phyloP scores from a whole-genome alignment of 805 yeast genomes.

The Suhomyces tanzawaensis region DNA sequence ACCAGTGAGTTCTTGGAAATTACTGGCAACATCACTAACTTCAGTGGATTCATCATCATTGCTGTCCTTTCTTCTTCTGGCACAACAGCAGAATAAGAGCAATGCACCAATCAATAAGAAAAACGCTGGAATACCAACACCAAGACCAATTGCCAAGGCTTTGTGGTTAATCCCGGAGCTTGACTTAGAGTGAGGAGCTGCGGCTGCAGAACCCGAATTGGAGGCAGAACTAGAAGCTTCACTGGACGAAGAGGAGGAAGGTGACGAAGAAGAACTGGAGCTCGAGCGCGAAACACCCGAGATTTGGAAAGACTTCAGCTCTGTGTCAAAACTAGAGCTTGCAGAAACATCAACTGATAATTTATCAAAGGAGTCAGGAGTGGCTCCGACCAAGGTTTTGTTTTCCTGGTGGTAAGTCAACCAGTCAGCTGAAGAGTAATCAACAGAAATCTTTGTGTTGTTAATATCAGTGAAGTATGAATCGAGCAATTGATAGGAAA shows the following conservation, averaged over 20 bases:
- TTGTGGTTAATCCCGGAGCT: conserved; percentile 33
- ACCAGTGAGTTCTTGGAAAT: conserved; percentile 29
- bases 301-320: conserved; percentile 47
- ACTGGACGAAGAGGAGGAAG: conserved; percentile 21
- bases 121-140: conserved; percentile 75
- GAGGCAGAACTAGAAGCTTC: conserved; percentile 27
- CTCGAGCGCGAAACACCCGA: conserved; percentile 40
- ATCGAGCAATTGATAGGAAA: conserved; percentile 52
- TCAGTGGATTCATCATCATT: conserved; percentile 17
- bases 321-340: conserved; percentile 25
- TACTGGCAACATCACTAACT: conserved; percentile 5
- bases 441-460: conserved; percentile 48
- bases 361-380: conserved; percentile 34
- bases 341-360: conserved; percentile 30
- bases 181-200: conserved; percentile 5
- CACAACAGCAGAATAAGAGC: conserved; percentile 55
- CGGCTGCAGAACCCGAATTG: conserved; percentile 16
- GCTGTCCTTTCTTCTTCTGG: conserved; percentile 31
- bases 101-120: conserved; percentile 49
- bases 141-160: conserved; percentile 82
- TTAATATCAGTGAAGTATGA: conserved; percentile 56
- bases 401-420: conserved; percentile 57
- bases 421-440: conserved; percentile 52
- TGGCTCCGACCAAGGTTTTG: conserved; percentile 66
- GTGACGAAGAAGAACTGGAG: conserved; percentile 23